Base-by-base conservation (phyloP, 176 grass and related monocot species). In the Rhipidocladum racemiflorum region DNA sequence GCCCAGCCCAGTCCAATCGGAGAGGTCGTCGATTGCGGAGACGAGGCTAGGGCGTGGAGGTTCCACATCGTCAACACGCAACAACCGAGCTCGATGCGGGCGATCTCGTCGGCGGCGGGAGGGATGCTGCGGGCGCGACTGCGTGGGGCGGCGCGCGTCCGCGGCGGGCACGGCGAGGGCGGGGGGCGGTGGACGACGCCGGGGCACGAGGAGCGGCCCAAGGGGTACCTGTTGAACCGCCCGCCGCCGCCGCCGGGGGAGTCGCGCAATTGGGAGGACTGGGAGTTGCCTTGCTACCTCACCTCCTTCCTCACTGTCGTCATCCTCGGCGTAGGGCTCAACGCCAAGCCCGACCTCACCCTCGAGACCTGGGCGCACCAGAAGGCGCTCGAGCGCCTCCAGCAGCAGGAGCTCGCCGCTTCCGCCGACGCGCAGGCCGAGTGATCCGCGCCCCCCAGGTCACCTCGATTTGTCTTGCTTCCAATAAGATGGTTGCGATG, bases 321-420 rank as follows among this genome's bases (percentile, higher is more conserved):
- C 81, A 95, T 98, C 84, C 92, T 98, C 66, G 95, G 95, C 74
- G 96, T 98, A 55, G 92, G 92, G 17, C 87, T 95, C 68, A 98
- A 98, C 87, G 92, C 96, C 67, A 98, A 98, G 87, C 96, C 96
- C 59, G 92, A 98, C 78, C 86, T 98, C 70, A 98, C 96, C 34
- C 78, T 98, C 85, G 90, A 98, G 90, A 98, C 95, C 77, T 98
- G 92, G 95, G 92, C 92, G 54, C 95, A 98, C 86, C 72, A 98
- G 76, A 98, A 89, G 87, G 96, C 92, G 48, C 92, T 98, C 49
- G 92, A 98, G 82, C 91, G 90, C 85, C 96, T 98, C 85, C 92
- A 89, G 84, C 81, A 94, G 88, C 79, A 97, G 76, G 90, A 98
- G 80, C 43, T 90, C 27, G 88, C 83, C 30, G 34, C 77, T 7